Evolutionary conservation across 2,329 filamentous ascomycete species (phyloP), one percentile per base, ranked within the genome.

Genomic region (Scedosporium dehoogii): DNA sequence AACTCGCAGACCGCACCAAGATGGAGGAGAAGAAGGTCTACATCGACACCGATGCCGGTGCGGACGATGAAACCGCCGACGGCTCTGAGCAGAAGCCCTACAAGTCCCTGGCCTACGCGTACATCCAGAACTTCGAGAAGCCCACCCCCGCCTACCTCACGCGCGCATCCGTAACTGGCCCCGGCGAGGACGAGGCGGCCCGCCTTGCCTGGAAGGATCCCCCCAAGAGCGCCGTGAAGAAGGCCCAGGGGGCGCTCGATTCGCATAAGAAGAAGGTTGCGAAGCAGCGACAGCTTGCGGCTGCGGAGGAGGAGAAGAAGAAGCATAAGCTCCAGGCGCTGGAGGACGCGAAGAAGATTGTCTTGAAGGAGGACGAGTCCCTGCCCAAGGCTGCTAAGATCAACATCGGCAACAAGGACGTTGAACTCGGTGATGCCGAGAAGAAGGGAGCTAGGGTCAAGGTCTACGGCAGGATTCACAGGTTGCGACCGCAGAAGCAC

Each of bases 221-320:
- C 21, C 87, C 89, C 64, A 96, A 94, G 79, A 89, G 88, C 64
- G 91, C 90, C 23, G 74, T 91, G 72, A 96, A 96, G 81, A 96
- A 96, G 77, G 89, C 88, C 3, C 85, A 85, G 78, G 87, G 86
- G 73, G 85, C 86, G 66, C 85, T 85, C 66, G 89, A 91, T 67
- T 81, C 82, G 66, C 85, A 90, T 75, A 89, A 91, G 83, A 92
- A 91, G 82, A 96, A 96, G 81, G 82, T 88, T 55, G 84, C 84
- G 68, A 92, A 91, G 76, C 89, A 89, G 74, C 82, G 87, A 68
- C 87, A 92, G 71, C 78, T 85, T 66, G 87, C 86, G 62, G 85
- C 88, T 56, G 83, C 87, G 62, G 85, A 91, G 74, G 85, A 87
- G 70, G 86, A 91, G 75, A 86, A 89, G 73, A 84, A 87, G 65